Percentiles rank a stretch among this genome's conserved stretches.
Evolutionary conservation across 176 grass and related monocot genomes (phyloP).

Genomic region (Microstegium vimineum): DNA sequence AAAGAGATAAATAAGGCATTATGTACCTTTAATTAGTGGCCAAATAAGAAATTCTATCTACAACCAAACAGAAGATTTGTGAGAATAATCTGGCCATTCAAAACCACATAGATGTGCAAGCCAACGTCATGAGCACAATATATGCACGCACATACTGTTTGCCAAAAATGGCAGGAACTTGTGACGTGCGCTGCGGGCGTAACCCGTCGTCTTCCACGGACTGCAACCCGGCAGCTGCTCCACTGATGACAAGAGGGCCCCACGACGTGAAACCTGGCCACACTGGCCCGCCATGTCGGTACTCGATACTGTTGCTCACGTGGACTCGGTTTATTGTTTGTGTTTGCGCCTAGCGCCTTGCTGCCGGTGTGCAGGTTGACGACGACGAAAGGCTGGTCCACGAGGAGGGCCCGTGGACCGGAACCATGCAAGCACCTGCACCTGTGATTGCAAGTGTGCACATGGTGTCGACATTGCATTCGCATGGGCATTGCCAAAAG

Average conservation of each 20-base stretch:
- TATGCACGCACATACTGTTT: background rate
- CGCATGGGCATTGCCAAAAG: too few species aligned
- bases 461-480: constrained; percentile 24
- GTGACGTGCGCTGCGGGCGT: too few species aligned
- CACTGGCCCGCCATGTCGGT: background rate
- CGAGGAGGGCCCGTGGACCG: background rate
- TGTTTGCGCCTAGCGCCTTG: too few species aligned
- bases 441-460: background rate
- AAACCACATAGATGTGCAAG: too few species aligned
- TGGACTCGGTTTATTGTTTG: background rate
- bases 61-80: background rate
- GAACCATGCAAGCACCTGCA: background rate
- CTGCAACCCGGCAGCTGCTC: background rate
- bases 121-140: background rate
- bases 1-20: too few species aligned
- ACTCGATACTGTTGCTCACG: constrained; percentile 2
- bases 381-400: background rate
- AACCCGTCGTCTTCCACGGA: background rate
- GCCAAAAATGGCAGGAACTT: background rate
- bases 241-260: background rate
- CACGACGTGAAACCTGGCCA: background rate
- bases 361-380: background rate
- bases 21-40: too few species aligned
- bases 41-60: too few species aligned
- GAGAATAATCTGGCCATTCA: background rate